phyloP scores from a whole-genome alignment of 176 grass and related monocot genomes.

The Triticum urartu region DNA sequence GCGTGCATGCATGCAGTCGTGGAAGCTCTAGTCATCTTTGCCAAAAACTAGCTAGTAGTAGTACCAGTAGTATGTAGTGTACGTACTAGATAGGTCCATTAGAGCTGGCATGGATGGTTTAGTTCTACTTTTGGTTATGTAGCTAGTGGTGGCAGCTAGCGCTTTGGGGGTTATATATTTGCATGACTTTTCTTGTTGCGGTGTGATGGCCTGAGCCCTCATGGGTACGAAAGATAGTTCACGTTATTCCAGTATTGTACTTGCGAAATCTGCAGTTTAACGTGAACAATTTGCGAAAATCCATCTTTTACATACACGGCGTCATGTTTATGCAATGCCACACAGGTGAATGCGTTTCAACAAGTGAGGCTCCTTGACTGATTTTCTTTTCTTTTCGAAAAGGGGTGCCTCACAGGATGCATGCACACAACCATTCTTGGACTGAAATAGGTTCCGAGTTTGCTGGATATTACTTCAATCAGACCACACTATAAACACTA shows the following conservation, averaged over 20 bases:
- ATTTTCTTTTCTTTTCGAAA: no score
- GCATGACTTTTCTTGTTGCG: neutral
- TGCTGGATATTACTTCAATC: neutral
- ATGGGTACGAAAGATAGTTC: neutral
- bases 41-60: no score
- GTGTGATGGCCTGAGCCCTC: neutral
- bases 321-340: neutral
- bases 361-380: no score
- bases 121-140: constrained; percentile 1
- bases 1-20: neutral
- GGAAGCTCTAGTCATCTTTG: neutral
- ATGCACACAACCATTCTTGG: no score
- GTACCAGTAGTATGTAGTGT: no score
- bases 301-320: neutral
- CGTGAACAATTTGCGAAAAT: neutral
- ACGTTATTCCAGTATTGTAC: no score
- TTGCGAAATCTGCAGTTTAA: neutral
- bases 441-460: neutral
- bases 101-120: neutral
- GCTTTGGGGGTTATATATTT: neutral
- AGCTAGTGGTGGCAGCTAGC: neutral
- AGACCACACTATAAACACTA: neutral
- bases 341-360: neutral
- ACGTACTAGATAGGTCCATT: neutral
- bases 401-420: no score